Percentiles rank a stretch among this genome's conserved stretches.
phyloP scores from a whole-genome alignment of 805 yeast genomes.

The Wickerhamiella nectarea region DNA sequence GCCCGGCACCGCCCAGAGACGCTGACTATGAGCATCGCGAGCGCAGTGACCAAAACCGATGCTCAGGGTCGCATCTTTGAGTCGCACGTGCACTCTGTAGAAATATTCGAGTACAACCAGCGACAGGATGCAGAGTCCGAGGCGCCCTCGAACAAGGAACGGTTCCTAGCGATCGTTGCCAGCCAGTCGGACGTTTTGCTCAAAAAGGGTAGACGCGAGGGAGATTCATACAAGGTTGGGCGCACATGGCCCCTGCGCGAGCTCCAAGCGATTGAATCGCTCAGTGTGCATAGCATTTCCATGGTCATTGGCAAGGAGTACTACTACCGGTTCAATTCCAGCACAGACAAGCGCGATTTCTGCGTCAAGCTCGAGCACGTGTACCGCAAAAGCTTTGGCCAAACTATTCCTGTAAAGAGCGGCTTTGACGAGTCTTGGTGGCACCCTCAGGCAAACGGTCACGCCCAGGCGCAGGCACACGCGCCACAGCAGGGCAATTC shows the following conservation, averaged over 20 bases:
- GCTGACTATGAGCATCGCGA: constrained; percentile 3
- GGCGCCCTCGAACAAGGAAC: constrained; percentile 6
- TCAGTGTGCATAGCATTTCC: constrained; percentile 30
- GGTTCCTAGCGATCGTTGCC: constrained; percentile 14
- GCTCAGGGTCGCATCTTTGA: background rate
- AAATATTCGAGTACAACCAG: background rate
- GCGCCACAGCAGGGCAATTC: background rate
- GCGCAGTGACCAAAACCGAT: constrained; percentile 7
- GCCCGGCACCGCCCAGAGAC: too few species aligned
- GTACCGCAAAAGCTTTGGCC: constrained; percentile 42
- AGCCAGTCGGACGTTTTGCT: constrained; percentile 33
- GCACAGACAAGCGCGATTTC: constrained; percentile 47
- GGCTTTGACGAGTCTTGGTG: constrained; percentile 5
- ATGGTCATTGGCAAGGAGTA: constrained; percentile 61
- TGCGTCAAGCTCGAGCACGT: constrained; percentile 39
- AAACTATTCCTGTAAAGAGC: constrained; percentile 39
- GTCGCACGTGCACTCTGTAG: background rate
- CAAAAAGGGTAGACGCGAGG: constrained; percentile 76
- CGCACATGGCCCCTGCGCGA: constrained; percentile 83
- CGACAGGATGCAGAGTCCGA: background rate
- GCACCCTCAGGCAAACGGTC: background rate
- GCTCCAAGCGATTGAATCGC: constrained; percentile 42
- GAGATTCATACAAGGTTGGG: constrained; percentile 76
- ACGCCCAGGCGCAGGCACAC: background rate
- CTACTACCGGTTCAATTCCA: constrained; percentile 61